These are phyloP conservation scores for Blakeslea trispora DNA, from an alignment of 371 early-diverging fungal genomes.

Conservation along the genomic window DNA sequence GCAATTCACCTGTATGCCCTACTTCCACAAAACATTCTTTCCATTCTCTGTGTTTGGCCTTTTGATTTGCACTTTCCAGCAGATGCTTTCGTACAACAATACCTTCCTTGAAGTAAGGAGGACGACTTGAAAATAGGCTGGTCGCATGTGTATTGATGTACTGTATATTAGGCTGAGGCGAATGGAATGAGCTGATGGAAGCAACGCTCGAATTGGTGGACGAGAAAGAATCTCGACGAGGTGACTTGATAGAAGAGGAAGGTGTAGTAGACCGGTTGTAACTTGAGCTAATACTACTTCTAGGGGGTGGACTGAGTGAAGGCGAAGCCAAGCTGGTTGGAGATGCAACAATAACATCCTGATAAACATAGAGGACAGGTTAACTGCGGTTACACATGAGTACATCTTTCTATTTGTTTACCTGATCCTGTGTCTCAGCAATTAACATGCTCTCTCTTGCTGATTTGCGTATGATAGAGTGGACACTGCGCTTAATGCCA, in stretches of 20 bases:
- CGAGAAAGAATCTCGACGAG: constrained; percentile 28
- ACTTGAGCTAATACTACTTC: constrained; percentile 19
- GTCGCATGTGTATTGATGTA: constrained; percentile 27
- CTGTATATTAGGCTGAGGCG: constrained; percentile 17
- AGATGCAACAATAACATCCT: background rate
- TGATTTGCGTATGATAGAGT: constrained; percentile 32
- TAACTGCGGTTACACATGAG: no score
- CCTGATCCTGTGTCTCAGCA: constrained; percentile 9
- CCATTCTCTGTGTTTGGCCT: constrained; percentile 85
- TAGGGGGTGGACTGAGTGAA: background rate
- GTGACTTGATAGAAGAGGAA: constrained; percentile 14
- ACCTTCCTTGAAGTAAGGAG: constrained; percentile 69
- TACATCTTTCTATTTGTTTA: no score
- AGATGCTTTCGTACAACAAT: constrained; percentile 85
- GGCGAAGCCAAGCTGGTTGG: background rate
- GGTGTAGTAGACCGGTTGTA: constrained; percentile 14
- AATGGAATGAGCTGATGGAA: constrained; percentile 17
- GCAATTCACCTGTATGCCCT: constrained; percentile 70
- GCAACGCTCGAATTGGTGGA: constrained; percentile 21
- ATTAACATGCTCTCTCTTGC: constrained; percentile 23
- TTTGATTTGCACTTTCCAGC: constrained; percentile 70
- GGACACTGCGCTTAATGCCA: constrained; percentile 29
- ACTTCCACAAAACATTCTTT: constrained; percentile 77
- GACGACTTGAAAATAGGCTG: constrained; percentile 32
- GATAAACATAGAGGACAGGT: no score